Evolutionary conservation across 1,284 basidiomycete species (phyloP).

Genomic region (Fomitopsis betulina): DNA sequence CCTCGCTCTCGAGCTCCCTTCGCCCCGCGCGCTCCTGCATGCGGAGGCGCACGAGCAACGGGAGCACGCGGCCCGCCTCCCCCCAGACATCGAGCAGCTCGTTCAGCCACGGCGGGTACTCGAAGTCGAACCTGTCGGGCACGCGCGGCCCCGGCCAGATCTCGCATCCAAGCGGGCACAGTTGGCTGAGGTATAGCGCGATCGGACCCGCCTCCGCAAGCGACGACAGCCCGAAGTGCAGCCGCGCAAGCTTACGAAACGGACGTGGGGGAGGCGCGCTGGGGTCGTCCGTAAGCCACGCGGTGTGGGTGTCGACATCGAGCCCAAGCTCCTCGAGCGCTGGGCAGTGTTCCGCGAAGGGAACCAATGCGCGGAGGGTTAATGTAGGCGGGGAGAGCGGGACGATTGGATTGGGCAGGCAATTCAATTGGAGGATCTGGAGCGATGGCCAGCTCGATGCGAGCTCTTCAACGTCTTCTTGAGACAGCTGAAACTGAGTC

Average conservation of each 20-base stretch:
- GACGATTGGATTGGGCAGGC: conserved; percentile 40
- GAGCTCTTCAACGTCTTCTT: conserved; percentile 44
- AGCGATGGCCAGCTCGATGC: conserved; percentile 46
- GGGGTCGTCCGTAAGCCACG: conserved; percentile 16
- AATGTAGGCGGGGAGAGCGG: conserved; percentile 28
- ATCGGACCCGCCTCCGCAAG: conserved; percentile 36
- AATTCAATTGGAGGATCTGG: conserved; percentile 44
- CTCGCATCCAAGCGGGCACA: conserved; percentile 37
- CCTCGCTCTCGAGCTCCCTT: conserved; percentile 39
- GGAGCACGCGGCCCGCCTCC: conserved; percentile 40
- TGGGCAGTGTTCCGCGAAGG: conserved; percentile 51
- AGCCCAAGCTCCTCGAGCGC: conserved; percentile 46
- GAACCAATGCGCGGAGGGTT: conserved; percentile 45
- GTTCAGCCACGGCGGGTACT: conserved; percentile 13
- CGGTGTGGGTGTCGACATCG: conserved; percentile 39
- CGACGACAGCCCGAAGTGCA: conserved; percentile 48
- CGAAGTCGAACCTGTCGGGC: conserved; percentile 18
- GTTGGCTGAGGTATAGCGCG: conserved; percentile 49
- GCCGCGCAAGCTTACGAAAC: conserved; percentile 34
- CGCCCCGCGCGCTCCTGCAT: conserved; percentile 42
- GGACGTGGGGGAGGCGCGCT: conserved; percentile 15
- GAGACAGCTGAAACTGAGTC: conserved; percentile 41
- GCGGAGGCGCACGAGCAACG: conserved; percentile 42
- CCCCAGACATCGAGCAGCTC: conserved; percentile 38
- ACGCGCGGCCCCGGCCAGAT: conserved; percentile 34